These are phyloP conservation scores for Mucor mucedo DNA, from an alignment of 371 early-diverging fungal genomes.

Conservation along the genomic window DNA sequence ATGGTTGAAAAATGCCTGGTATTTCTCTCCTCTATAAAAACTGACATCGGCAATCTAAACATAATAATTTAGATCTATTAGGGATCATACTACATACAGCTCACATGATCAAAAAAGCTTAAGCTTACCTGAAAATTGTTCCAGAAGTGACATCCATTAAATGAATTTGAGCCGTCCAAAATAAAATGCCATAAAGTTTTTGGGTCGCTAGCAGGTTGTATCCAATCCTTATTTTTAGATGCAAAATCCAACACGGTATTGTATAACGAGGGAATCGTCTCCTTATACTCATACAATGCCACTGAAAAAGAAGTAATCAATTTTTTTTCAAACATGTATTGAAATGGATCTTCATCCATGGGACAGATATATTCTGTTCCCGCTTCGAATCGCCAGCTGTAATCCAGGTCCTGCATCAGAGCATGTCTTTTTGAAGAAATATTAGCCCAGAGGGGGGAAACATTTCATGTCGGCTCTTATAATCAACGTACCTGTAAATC, in stretches of 20 bases:
- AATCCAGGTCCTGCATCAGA: conserved; percentile 42
- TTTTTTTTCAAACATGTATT: conserved; percentile 41
- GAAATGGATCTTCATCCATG: conserved; percentile 44
- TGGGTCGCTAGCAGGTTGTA: conserved; percentile 18
- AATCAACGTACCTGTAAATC: conserved; percentile 37
- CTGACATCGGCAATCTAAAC: conserved; percentile 47
- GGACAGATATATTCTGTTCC: conserved; percentile 55
- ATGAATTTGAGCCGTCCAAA: conserved; percentile 54
- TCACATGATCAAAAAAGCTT: background rate
- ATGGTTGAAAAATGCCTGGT: conserved; percentile 78
- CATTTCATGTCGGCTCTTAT: no score
- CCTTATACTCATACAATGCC: conserved; percentile 77
- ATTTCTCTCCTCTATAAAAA: conserved; percentile 58
- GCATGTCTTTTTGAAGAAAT: conserved; percentile 36
- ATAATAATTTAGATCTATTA: background rate
- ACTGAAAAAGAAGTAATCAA: conserved; percentile 70
- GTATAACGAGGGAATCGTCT: conserved; percentile 87
- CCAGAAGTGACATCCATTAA: conserved; percentile 89
- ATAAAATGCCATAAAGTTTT: conserved; percentile 48
- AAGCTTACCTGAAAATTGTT: conserved; percentile 50
- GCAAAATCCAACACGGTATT: conserved; percentile 63
- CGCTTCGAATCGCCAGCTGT: conserved; percentile 52
- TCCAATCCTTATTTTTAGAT: conserved; percentile 40
- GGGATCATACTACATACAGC: background rate
- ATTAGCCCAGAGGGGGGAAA: no score